A percentile compares a stretch with the other conserved stretches of the same genome.
These are phyloP conservation scores for Afroboletus lepidellus DNA, from an alignment of 1,284 basidiomycete genomes.

Conservation along the genomic window DNA sequence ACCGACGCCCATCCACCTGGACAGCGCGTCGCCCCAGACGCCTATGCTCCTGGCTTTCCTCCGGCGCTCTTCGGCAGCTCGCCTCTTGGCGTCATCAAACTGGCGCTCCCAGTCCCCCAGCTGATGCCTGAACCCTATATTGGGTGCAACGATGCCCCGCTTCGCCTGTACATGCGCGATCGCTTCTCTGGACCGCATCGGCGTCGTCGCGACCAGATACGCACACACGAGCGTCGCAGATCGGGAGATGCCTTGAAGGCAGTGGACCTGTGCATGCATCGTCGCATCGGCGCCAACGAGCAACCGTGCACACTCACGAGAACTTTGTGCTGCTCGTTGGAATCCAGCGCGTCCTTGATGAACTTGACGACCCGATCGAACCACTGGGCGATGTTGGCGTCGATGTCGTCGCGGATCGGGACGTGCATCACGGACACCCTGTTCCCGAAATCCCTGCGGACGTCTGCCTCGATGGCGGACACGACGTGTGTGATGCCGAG, in stretches of 20 bases:
- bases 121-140: constrained; percentile 64
- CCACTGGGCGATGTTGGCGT: constrained; percentile 56
- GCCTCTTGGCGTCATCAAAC: constrained; percentile 31
- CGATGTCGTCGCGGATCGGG: constrained; percentile 50
- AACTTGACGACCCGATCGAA: constrained; percentile 64
- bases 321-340: constrained; percentile 54
- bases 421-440: constrained; percentile 52
- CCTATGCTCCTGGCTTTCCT: constrained; percentile 8
- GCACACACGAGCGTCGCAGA: constrained; percentile 81
- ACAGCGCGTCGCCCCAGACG: constrained; percentile 10
- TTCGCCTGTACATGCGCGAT: constrained; percentile 55
- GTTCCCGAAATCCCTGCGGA: constrained; percentile 49
- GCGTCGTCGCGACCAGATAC: constrained; percentile 67
- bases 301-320: constrained; percentile 47
- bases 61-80: constrained; percentile 19
- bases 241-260: constrained; percentile 78
- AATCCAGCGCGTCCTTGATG: constrained; percentile 54
- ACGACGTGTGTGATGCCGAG: constrained; percentile 72
- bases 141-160: constrained; percentile 61
- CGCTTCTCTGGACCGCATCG: constrained; percentile 53
- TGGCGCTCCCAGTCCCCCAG: constrained; percentile 48
- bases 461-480: constrained; percentile 52
- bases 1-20: constrained; percentile 20
- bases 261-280: constrained; percentile 56
- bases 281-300: neutral